Conservation (phyloP, 2,329 filamentous ascomycete species). For the Neophaeococcomyces aloes region DNA sequence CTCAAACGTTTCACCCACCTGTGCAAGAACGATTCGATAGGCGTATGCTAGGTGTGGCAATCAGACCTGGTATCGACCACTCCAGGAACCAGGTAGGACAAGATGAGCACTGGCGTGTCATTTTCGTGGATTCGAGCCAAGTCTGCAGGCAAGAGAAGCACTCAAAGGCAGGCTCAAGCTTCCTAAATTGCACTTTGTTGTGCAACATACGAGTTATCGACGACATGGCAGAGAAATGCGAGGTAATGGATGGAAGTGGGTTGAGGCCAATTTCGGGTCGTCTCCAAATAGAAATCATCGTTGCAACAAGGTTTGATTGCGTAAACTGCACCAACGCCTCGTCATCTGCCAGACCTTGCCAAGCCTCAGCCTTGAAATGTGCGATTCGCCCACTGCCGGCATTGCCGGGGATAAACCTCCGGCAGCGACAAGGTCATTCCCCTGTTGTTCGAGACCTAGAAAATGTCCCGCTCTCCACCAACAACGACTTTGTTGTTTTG, state of each 20-base stretch:
- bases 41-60: conserved; percentile 1
- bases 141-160: neutral
- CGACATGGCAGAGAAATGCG: neutral
- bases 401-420: neutral
- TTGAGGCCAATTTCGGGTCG: conserved; percentile 4
- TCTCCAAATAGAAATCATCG: neutral
- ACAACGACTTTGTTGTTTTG: no score
- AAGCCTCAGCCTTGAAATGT: conserved; percentile 3
- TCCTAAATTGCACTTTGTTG: neutral
- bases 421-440: neutral
- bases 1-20: conserved; percentile 1
- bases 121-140: neutral
- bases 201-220: neutral
- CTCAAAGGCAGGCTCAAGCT: neutral
- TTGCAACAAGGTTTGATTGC: conserved; percentile 7
- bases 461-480: no score
- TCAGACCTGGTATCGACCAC: neutral
- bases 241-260: neutral
- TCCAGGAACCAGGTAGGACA: neutral
- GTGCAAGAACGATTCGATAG: neutral
- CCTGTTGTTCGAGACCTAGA: no score
- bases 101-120: conserved; percentile 3
- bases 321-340: neutral
- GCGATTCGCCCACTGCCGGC: no score
- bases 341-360: neutral